A percentile compares a stretch with the other conserved stretches of the same genome.
Conservation (phyloP, 139 green algal species). For the Chlorella sp. region DNA sequence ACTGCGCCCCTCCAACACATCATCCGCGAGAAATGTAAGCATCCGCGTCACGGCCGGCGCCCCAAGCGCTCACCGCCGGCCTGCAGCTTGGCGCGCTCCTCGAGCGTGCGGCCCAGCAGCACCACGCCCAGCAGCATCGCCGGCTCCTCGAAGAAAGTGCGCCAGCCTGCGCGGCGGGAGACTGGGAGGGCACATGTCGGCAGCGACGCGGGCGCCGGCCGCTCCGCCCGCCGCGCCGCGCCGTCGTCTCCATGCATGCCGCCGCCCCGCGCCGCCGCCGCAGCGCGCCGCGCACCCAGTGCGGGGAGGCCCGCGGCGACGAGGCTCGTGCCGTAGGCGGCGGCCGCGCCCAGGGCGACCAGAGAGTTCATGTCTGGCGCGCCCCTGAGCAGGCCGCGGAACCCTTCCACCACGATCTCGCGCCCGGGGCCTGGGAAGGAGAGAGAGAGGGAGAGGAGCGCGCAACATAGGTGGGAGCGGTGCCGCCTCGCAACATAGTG, state of each 20-base stretch:
- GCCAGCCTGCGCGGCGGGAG: constrained; percentile 68
- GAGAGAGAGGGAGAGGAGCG: neutral
- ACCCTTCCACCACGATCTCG: constrained; percentile 74
- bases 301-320: constrained; percentile 71
- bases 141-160: constrained; percentile 97
- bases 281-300: constrained; percentile 33
- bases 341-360: constrained; percentile 86
- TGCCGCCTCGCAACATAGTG: neutral
- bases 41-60: too few relatives aligned
- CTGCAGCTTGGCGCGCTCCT: constrained; percentile 92
- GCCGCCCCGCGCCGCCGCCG: neutral
- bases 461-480: neutral
- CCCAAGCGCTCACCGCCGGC: too few relatives aligned
- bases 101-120: constrained; percentile 85
- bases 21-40: too few relatives aligned
- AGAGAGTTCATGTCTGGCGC: constrained; percentile 98
- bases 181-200: constrained; percentile 3
- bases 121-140: constrained; percentile 97
- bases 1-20: too few relatives aligned
- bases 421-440: constrained; percentile 67
- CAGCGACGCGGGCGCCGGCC: constrained; percentile 31
- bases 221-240: neutral
- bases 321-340: constrained; percentile 84
- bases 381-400: constrained; percentile 55
- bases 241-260: too few relatives aligned